Percentiles rank a stretch among this genome's conserved stretches.
Evolutionary conservation across 108 stramenopile genomes (phyloP).

Genomic region (Fragilaria radians): DNA sequence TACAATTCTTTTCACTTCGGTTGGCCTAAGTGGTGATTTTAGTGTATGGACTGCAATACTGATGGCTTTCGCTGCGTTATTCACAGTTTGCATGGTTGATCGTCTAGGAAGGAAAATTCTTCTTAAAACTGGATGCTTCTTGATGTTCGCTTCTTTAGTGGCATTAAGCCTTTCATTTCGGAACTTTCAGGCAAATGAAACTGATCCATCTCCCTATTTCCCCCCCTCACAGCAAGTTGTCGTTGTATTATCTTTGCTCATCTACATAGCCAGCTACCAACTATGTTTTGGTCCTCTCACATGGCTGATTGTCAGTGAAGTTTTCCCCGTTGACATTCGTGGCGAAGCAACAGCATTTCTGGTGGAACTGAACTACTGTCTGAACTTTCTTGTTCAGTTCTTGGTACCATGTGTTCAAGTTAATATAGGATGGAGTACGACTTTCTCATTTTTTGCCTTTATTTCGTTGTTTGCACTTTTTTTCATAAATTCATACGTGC

Average conservation of each 20-base stretch:
- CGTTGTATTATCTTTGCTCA: constrained; percentile 21
- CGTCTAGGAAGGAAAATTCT: constrained; percentile 36
- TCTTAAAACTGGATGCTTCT: constrained; percentile 30
- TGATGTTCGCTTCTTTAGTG: constrained; percentile 48
- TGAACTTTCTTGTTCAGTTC: constrained; percentile 28
- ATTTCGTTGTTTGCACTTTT: constrained; percentile 17
- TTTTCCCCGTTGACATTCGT: constrained; percentile 38
- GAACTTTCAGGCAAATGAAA: constrained; percentile 8
- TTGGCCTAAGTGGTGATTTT: constrained; percentile 43
- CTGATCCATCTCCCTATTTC: neutral
- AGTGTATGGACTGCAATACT: constrained; percentile 51
- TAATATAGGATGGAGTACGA: constrained; percentile 17
- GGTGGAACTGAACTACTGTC: constrained; percentile 32
- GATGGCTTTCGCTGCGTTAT: constrained; percentile 56
- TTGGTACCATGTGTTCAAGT: constrained; percentile 20
- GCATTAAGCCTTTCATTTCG: constrained; percentile 33
- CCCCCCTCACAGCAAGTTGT: neutral
- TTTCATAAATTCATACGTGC: constrained; percentile 23
- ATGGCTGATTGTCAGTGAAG: constrained; percentile 44
- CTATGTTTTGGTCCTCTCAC: constrained; percentile 40
- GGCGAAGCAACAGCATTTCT: constrained; percentile 35
- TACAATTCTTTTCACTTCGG: constrained; percentile 53
- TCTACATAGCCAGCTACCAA: constrained; percentile 41
- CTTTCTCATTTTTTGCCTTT: constrained; percentile 30
- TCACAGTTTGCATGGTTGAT: constrained; percentile 46